Evolutionary conservation across 208 protist species (phyloP), one percentile per base, ranked within the genome.

Genomic region (Leishmania tarentolae): DNA sequence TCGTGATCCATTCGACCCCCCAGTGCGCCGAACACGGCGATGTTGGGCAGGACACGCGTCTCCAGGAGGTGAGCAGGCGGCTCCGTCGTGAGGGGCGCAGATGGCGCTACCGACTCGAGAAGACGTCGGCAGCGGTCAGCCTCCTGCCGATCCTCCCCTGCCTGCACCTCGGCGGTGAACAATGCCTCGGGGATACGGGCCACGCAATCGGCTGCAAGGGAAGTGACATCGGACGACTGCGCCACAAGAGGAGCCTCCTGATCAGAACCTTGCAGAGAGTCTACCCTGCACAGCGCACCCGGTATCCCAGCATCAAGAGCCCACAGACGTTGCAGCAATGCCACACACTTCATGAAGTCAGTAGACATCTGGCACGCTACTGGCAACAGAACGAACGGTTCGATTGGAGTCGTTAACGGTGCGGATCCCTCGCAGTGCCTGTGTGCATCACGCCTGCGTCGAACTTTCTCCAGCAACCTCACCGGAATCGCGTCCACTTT

Each of bases 1-100:
- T 95, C 92, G 82, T 97, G 93, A 80, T 97, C 93, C 24, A 95
- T 75, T 46, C 93, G 90, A 44, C 93, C 93, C n/a, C 93, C 93
- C 17, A 94, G 83, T 0, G 89, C 91, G 40, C 93, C 91, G 24
- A 96, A 61, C 31, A 85, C 88, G 13, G 87, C 79, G 75, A 93
- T 86, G 56, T 89, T 92, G 1, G 93, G 93, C 75, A 96, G 83
- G 47, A 92, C 72, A 37, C 80, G 78, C 15, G 82, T 83, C 52
- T 52, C 46, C 71, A 89, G 8, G 65, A 13, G 73, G 42, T 52
- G 80, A 13, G 46, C 52, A 37, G 61, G 53, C 24, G 13, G 35
- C 21, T 35, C 11, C 15, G 63, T 21, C 1, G 65, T 40, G 40
- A 42, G 35, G 3, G 56, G 47, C 13, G 42, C 35, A 19, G 79